Evolutionary conservation across 495 filamentous ascomycete species (phyloP).

Genomic region (Podospora appendiculata): DNA sequence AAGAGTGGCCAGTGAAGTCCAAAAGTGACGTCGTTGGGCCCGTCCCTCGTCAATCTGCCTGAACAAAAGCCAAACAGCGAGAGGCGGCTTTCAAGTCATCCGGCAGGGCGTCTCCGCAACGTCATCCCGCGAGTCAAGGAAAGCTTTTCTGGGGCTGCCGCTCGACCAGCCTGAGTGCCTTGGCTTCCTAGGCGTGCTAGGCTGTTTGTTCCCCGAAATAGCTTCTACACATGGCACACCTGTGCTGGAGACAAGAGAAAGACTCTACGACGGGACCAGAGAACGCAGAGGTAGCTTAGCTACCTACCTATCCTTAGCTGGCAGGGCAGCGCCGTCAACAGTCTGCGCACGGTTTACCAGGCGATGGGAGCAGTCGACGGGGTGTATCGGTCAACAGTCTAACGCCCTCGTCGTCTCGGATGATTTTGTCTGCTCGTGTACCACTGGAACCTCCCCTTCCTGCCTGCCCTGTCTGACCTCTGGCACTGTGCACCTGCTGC

Average conservation of each 20-base stretch:
- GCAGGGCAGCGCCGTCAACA: too few relatives aligned
- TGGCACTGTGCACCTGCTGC: too few relatives aligned
- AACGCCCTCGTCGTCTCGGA: neutral
- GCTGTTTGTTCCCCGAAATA: neutral
- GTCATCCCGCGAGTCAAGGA: conserved; percentile 9
- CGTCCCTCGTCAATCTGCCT: neutral
- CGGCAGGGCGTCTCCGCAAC: conserved; percentile 1
- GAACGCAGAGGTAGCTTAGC: too few relatives aligned
- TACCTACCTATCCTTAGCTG: too few relatives aligned
- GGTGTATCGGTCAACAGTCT: too few relatives aligned
- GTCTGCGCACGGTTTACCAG: too few relatives aligned
- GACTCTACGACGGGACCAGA: too few relatives aligned
- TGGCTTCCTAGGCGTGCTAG: neutral
- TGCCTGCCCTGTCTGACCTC: too few relatives aligned
- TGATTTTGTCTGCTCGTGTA: neutral
- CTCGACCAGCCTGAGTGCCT: neutral
- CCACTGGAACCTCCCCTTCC: too few relatives aligned
- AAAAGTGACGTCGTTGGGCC: conserved; percentile 7
- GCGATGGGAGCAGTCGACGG: too few relatives aligned
- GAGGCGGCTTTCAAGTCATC: neutral
- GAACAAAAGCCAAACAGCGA: neutral
- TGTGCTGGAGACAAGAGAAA: too few relatives aligned
- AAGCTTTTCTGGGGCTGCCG: neutral
- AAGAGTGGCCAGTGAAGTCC: neutral
- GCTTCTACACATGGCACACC: too few relatives aligned